phyloP scores from a whole-genome alignment of 2,329 filamentous ascomycete species.

The Penicillium sp. region DNA sequence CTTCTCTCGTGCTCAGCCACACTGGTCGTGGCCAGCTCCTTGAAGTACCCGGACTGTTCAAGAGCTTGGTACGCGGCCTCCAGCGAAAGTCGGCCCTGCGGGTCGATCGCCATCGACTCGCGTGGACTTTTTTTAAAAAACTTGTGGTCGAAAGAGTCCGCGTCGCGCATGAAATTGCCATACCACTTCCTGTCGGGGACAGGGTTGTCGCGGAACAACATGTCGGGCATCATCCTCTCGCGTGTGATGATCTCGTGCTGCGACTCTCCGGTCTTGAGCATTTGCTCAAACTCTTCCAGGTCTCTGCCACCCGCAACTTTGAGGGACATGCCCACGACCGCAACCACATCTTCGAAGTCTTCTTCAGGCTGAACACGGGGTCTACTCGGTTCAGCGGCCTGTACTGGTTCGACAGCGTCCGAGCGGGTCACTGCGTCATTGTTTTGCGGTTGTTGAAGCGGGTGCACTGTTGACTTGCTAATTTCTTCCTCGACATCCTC shows the following conservation, averaged over 20 bases:
- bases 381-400: no score
- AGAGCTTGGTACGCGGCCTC: constrained; percentile 33
- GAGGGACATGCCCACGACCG: no score
- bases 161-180: constrained; percentile 19
- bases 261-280: constrained; percentile 19
- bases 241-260: constrained; percentile 23
- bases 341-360: no score
- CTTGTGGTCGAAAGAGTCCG: constrained; percentile 29
- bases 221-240: neutral
- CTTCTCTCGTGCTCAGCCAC: neutral
- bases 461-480: no score
- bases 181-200: neutral
- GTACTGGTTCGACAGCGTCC: no score
- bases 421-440: no score
- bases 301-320: no score
- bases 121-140: constrained; percentile 31
- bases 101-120: constrained; percentile 28
- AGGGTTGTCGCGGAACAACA: neutral
- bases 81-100: constrained; percentile 30
- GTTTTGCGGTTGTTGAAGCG: no score
- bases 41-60: constrained; percentile 29
- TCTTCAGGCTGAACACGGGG: no score
- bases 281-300: no score
- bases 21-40: neutral
- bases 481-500: no score